Evolutionary conservation across 768 basidiomycete species (phyloP).

Genomic region (Steccherinum ochraceum): DNA sequence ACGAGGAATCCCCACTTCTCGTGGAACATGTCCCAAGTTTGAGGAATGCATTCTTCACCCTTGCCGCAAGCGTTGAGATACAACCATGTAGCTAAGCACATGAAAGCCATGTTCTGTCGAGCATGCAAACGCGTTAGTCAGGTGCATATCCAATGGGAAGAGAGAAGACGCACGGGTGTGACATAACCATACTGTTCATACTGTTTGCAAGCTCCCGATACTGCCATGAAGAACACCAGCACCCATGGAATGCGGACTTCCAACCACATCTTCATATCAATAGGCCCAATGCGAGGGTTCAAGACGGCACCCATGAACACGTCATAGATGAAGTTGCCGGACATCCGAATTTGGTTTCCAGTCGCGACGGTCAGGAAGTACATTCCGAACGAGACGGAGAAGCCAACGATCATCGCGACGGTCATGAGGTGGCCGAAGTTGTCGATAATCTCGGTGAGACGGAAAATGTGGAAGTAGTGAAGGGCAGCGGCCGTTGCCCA

Average conservation of each 20-base stretch:
- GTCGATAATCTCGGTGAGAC: constrained; percentile 91
- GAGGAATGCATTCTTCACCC: constrained; percentile 91
- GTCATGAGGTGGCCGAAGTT: constrained; percentile 96
- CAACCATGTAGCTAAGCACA: constrained; percentile 93
- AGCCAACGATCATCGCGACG: constrained; percentile 90
- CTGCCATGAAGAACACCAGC: constrained; percentile 86
- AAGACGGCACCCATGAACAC: constrained; percentile 95
- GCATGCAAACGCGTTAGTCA: too few relatives aligned
- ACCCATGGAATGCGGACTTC: constrained; percentile 98
- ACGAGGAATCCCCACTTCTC: constrained; percentile 99
- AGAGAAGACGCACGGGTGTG: constrained; percentile 58
- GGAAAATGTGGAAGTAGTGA: constrained; percentile 78
- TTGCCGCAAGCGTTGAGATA: constrained; percentile 96
- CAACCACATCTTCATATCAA: constrained; percentile 99
- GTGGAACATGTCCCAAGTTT: constrained; percentile 99
- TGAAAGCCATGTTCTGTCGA: constrained; percentile 97
- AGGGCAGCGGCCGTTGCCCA: constrained; percentile 67
- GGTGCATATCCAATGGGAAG: background rate
- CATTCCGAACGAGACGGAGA: constrained; percentile 70
- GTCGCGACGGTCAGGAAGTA: constrained; percentile 75
- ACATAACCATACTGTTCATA: constrained; percentile 90
- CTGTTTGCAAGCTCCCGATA: constrained; percentile 93
- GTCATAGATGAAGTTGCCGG: constrained; percentile 91
- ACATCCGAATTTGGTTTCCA: constrained; percentile 85
- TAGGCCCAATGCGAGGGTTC: constrained; percentile 85